Conservation (phyloP, 345 rosid species). For the Arabidopsis arenosa region DNA sequence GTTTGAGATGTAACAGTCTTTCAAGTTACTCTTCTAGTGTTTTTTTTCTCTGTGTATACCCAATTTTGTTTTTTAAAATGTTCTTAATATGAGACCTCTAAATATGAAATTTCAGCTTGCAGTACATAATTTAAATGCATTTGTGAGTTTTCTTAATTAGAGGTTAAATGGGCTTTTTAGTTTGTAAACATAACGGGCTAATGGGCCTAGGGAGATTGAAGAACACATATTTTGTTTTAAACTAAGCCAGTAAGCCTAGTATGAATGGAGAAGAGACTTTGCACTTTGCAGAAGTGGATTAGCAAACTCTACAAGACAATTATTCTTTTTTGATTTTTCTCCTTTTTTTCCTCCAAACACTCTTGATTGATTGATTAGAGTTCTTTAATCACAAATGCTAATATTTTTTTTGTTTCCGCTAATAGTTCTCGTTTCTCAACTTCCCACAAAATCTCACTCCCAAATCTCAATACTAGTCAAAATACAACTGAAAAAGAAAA, state of each 20-base stretch:
- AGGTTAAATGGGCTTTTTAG: conserved; percentile 2
- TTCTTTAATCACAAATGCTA: too few relatives aligned
- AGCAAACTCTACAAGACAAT: not conserved
- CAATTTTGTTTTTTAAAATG: too few relatives aligned
- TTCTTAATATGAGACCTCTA: too few relatives aligned
- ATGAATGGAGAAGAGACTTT: not conserved
- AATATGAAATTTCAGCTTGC: not conserved
- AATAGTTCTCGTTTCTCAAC: not conserved
- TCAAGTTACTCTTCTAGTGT: not conserved
- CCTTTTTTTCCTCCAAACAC: too few relatives aligned
- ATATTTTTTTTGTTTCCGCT: not conserved
- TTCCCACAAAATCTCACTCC: not conserved
- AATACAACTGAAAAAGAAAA: not conserved
- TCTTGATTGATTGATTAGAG: too few relatives aligned
- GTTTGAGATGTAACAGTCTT: not conserved
- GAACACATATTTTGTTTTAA: not conserved
- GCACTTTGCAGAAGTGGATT: not conserved
- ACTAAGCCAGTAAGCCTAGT: not conserved
- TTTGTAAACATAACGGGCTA: not conserved
- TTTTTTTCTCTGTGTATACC: too few relatives aligned
- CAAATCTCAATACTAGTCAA: conserved; percentile 5
- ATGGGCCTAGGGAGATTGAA: not conserved
- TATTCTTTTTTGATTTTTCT: too few relatives aligned
- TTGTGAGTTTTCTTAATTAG: not conserved
- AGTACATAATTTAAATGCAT: not conserved